Conservation (phyloP, 306 rosid species). For the Ormosia semicastrata region DNA sequence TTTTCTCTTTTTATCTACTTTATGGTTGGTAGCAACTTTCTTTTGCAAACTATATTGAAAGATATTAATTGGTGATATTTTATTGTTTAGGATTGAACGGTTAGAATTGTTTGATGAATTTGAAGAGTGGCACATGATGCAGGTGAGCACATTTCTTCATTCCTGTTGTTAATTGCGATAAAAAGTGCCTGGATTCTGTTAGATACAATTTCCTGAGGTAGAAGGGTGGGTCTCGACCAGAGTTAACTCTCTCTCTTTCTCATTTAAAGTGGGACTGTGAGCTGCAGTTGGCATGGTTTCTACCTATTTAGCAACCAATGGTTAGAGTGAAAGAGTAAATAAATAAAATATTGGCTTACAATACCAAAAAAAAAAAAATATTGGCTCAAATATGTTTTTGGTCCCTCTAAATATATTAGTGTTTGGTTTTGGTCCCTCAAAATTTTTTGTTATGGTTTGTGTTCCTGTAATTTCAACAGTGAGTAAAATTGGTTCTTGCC, state of each 20-base stretch:
- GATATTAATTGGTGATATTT: constrained; percentile 38
- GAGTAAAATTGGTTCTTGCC: no score
- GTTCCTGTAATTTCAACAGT: no score
- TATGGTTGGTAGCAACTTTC: constrained; percentile 27
- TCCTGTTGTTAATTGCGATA: constrained; percentile 17
- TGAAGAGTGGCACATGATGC: constrained; percentile 99
- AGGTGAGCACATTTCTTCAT: constrained; percentile 55
- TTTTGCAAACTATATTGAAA: constrained; percentile 26
- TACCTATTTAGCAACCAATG: not conserved
- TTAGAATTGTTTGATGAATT: constrained; percentile 90
- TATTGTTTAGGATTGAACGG: constrained; percentile 77
- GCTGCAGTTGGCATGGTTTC: not conserved
- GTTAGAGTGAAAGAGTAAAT: not conserved
- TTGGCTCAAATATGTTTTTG: no score
- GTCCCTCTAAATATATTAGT: no score
- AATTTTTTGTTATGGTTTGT: no score
- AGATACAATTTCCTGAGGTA: constrained; percentile 11
- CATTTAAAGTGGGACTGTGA: not conserved
- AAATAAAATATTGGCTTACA: no score
- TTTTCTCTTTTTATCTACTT: constrained; percentile 23
- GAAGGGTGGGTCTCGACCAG: constrained; percentile 6
- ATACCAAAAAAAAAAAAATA: no score
- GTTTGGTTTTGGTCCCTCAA: no score
- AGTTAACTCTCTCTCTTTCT: not conserved
- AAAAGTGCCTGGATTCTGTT: constrained; percentile 16